These are phyloP conservation scores for Russula abietina DNA, from an alignment of 768 basidiomycete genomes.

Conservation along the genomic window DNA sequence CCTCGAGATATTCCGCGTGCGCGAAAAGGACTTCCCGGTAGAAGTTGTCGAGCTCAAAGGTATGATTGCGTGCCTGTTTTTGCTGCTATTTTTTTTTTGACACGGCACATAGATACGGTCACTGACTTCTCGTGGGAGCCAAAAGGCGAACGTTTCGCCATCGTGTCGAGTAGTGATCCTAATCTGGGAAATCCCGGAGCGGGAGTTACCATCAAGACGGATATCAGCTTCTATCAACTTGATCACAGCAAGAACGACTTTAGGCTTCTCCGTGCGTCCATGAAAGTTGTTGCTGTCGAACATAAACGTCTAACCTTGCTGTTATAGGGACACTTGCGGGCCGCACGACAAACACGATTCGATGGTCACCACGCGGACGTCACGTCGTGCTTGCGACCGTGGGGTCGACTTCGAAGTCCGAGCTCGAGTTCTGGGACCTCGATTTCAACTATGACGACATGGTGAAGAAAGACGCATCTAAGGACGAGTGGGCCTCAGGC, in stretches of 20 bases:
- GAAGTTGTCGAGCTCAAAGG: conserved; percentile 98
- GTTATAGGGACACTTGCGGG: conserved; percentile 62
- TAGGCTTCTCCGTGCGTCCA: conserved; percentile 66
- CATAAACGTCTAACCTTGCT: conserved; percentile 3
- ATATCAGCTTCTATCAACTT: conserved; percentile 92
- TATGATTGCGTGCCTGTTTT: conserved; percentile 28
- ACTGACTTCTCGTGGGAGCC: conserved; percentile 99
- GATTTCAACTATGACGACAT: conserved; percentile 72
- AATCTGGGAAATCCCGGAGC: conserved; percentile 86
- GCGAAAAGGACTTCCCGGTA: conserved; percentile 96
- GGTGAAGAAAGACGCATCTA: conserved; percentile 41
- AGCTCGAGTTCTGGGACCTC: conserved; percentile 98
- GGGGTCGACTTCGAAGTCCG: conserved; percentile 91
- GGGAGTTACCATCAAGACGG: conserved; percentile 93
- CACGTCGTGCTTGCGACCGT: conserved; percentile 95
- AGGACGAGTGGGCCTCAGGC: conserved; percentile 77
- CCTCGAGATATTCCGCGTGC: conserved; percentile 93
- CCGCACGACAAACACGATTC: conserved; percentile 87
- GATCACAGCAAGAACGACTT: conserved; percentile 93
- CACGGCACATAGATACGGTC: conserved; percentile 62
- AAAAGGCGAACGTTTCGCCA: conserved; percentile 90
- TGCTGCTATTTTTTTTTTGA: conserved; percentile 14
- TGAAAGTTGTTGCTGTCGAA: neutral
- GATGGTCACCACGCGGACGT: conserved; percentile 95
- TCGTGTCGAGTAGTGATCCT: conserved; percentile 90